Conservation (phyloP, 106 monocot species). For the Alisma plantagoaquatica region DNA sequence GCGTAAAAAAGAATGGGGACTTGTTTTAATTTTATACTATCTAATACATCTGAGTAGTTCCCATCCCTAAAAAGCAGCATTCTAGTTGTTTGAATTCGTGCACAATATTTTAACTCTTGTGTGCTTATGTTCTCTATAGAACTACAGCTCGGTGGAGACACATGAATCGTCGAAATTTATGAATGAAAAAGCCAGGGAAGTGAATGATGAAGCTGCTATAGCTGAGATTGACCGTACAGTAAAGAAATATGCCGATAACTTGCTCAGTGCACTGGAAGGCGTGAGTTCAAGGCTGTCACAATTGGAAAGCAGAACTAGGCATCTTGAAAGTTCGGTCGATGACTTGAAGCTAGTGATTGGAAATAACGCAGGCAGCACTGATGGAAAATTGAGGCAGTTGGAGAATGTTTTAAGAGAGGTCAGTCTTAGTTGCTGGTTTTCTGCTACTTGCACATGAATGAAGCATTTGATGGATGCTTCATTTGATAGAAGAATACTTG, state of each 20-base stretch:
- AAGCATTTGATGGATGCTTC: no score
- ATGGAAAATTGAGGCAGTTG: conserved; percentile 57
- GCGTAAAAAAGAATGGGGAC: no score
- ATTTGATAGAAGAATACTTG: no score
- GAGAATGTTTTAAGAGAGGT: conserved; percentile 70
- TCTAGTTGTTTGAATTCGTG: no score
- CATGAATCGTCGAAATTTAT: conserved; percentile 36
- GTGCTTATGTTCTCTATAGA: no score
- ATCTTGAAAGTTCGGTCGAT: conserved; percentile 46
- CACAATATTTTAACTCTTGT: no score
- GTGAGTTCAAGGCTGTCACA: conserved; percentile 55
- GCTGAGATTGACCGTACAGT: conserved; percentile 46
- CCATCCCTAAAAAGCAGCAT: no score
- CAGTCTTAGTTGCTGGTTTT: no score
- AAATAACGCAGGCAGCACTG: conserved; percentile 34
- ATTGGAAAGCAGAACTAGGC: conserved; percentile 41
- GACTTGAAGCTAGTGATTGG: conserved; percentile 35
- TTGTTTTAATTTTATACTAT: no score
- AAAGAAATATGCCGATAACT: conserved; percentile 51
- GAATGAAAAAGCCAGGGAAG: conserved; percentile 36
- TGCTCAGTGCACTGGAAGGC: conserved; percentile 53
- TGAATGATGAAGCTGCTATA: conserved; percentile 21
- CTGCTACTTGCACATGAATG: no score
- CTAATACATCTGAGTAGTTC: no score
- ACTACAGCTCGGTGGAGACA: conserved; percentile 30